Evolutionary conservation across 768 basidiomycete genomes (phyloP).

Genomic region (Termitomyces sp.): DNA sequence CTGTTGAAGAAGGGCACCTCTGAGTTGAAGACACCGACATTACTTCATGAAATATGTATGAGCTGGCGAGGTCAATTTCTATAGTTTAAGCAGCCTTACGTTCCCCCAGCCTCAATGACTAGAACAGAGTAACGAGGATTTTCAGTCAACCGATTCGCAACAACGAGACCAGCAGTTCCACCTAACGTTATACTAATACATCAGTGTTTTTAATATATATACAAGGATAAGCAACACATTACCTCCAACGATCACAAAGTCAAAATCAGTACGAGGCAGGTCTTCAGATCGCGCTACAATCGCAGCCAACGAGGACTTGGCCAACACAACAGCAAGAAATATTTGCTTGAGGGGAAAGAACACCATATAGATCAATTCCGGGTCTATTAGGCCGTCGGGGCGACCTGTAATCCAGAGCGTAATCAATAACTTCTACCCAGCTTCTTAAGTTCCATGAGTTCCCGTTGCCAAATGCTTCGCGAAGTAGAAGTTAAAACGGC

Average conservation of each 20-base stretch:
- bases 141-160: constrained; percentile 18
- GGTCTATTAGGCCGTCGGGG: not conserved
- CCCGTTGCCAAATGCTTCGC: not conserved
- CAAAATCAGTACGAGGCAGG: constrained; percentile 12
- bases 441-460: not conserved
- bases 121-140: constrained; percentile 13
- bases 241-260: constrained; percentile 24
- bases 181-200: not conserved
- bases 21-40: constrained; percentile 10
- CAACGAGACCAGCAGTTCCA: constrained; percentile 18
- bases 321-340: not conserved
- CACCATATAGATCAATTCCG: not conserved
- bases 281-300: constrained; percentile 8
- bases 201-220: not conserved
- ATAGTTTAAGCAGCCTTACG: constrained; percentile 6
- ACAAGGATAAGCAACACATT: not conserved
- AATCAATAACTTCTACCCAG: not conserved
- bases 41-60: not conserved
- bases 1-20: constrained; percentile 18
- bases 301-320: not conserved
- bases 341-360: not conserved
- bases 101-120: constrained; percentile 18
- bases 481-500: not conserved
- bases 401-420: not conserved
- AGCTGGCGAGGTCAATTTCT: not conserved